Evolutionary conservation across 306 rosid genomes (phyloP).

Genomic region (Luffa aegyptiaca): DNA sequence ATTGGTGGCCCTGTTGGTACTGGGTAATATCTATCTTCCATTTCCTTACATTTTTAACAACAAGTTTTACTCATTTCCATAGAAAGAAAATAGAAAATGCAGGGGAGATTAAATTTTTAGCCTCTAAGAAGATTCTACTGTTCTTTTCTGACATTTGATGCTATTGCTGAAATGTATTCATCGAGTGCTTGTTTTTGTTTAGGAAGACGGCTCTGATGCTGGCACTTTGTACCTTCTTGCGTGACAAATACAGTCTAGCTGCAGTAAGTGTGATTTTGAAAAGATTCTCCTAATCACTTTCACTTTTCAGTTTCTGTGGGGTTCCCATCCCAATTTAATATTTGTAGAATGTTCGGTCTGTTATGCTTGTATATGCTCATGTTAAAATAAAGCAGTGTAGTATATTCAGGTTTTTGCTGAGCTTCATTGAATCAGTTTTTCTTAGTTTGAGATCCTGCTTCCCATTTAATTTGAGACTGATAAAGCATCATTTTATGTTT

Average conservation of each 20-base stretch:
- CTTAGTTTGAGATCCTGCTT: neutral
- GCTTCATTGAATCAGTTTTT: neutral
- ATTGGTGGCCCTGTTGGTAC: slow-evolving; percentile 99
- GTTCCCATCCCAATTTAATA: neutral
- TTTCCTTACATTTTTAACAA: neutral
- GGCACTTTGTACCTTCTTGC: slow-evolving; percentile 59
- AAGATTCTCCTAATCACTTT: neutral
- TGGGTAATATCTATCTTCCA: slow-evolving; percentile 31
- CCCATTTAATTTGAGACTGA: neutral
- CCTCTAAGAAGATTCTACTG: neutral
- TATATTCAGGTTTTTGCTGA: neutral
- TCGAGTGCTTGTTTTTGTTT: neutral
- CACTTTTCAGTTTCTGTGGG: neutral
- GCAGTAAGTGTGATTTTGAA: slow-evolving; percentile 49
- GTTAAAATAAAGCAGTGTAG: neutral
- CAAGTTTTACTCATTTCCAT: neutral
- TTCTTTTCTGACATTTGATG: neutral
- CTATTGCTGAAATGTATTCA: neutral
- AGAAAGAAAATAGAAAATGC: neutral
- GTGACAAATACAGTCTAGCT: slow-evolving; percentile 92
- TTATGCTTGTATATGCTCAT: neutral
- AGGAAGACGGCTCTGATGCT: slow-evolving; percentile 96
- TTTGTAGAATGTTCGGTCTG: neutral
- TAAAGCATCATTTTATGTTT: neutral
- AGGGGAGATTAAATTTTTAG: neutral